Evolutionary conservation across 1,284 basidiomycete species (phyloP).

Genomic region (Malassezia yamatoensis): DNA sequence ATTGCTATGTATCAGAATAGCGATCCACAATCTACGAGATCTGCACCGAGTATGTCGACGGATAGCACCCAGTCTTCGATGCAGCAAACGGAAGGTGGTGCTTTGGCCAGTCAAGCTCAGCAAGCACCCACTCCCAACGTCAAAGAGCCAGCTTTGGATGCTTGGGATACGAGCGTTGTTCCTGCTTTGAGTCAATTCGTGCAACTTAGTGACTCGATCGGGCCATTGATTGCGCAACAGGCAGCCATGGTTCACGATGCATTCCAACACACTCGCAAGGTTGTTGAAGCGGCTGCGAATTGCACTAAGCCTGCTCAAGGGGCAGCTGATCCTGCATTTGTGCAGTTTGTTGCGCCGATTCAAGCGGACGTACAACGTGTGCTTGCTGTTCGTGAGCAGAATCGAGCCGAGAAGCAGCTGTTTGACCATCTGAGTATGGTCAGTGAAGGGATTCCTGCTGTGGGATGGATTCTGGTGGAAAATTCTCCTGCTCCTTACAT

Average conservation of each 20-base stretch:
- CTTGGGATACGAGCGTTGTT: slow-evolving; percentile 65
- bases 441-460: slow-evolving; percentile 69
- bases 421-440: slow-evolving; percentile 70
- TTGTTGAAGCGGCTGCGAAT: slow-evolving; percentile 61
- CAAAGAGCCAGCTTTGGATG: slow-evolving; percentile 57
- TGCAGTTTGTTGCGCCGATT: slow-evolving; percentile 61
- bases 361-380: slow-evolving; percentile 66
- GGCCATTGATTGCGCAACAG: slow-evolving; percentile 57
- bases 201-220: slow-evolving; percentile 64
- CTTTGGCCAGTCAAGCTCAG: slow-evolving; percentile 17
- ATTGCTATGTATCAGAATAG: slow-evolving; percentile 56
- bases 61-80: background rate
- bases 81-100: background rate
- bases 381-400: slow-evolving; percentile 68
- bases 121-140: slow-evolving; percentile 54
- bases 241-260: slow-evolving; percentile 44
- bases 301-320: slow-evolving; percentile 63
- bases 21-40: background rate
- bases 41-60: background rate
- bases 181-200: slow-evolving; percentile 65
- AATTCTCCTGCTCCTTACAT: slow-evolving; percentile 74
- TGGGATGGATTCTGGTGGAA: slow-evolving; percentile 79
- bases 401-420: slow-evolving; percentile 70
- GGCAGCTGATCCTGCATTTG: slow-evolving; percentile 55
- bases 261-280: slow-evolving; percentile 60